phyloP scores from a whole-genome alignment of 495 filamentous ascomycete genomes.

The Trichoderma virens region DNA sequence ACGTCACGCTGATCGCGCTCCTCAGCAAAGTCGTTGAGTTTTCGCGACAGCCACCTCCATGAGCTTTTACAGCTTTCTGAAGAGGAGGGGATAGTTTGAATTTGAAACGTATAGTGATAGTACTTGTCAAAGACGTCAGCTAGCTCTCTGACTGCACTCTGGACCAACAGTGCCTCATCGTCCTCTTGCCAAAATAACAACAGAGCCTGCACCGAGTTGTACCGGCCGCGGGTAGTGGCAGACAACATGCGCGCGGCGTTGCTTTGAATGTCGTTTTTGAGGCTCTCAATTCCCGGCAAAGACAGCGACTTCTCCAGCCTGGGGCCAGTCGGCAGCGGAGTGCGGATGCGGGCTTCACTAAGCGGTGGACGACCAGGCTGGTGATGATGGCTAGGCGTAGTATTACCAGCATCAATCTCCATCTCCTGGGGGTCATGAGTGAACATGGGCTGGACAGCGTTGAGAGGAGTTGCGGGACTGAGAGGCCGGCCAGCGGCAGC shows the following conservation, averaged over 20 bases:
- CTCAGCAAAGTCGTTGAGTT: constrained; percentile 36
- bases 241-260: constrained; percentile 32
- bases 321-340: constrained; percentile 39
- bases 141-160: constrained; percentile 29
- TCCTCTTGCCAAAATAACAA: constrained; percentile 42
- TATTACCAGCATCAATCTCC: constrained; percentile 27
- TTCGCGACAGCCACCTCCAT: constrained; percentile 34
- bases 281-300: constrained; percentile 30
- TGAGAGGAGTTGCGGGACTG: constrained; percentile 32
- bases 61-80: constrained; percentile 32
- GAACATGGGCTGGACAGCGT: constrained; percentile 25
- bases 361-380: constrained; percentile 26
- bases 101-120: constrained; percentile 35
- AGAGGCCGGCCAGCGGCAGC: constrained; percentile 25
- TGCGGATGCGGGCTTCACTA: constrained; percentile 37
- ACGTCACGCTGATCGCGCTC: constrained; percentile 37
- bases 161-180: constrained; percentile 24
- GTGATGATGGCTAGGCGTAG: constrained; percentile 1
- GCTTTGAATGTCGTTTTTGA: constrained; percentile 34
- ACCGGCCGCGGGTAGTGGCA: constrained; percentile 35
- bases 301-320: constrained; percentile 33
- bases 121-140: constrained; percentile 31
- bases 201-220: constrained; percentile 34
- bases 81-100: constrained; percentile 33
- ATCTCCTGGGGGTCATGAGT: constrained; percentile 36